Base-by-base conservation (phyloP, 805 yeast genomes). In the Yamadazyma sp. region DNA sequence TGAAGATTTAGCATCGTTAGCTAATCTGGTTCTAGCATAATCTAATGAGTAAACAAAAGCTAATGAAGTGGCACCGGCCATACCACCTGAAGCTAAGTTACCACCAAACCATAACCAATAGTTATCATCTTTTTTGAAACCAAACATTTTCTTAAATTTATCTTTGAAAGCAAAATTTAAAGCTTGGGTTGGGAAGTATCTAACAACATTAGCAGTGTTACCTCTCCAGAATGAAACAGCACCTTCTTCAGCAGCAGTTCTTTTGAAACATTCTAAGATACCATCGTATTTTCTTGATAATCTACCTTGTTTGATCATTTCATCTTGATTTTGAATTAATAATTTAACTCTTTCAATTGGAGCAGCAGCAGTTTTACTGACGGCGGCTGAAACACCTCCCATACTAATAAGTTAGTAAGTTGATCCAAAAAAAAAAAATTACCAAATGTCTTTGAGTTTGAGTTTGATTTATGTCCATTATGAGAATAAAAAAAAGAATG, bases 361-460 rank as follows among this genome's bases (percentile, higher is more conserved):
- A 58, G 96, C 94, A 60, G 96, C 96, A 49, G 94, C 96, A 49
- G 96, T 88, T 82, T 88, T 88, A 55, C 96, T 84, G 74, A 88
- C 89, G 62, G 96, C 96, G 75, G 96, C 96, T 75, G 96, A 87
- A 56, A 88, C 94, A 87, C 96, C 96, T 74, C 96, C 96, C 96
- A 89, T 87, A 8, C n/a, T n/a, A n/a, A n/a, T n/a, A n/a, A n/a
- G n/a, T n/a, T n/a, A n/a, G n/a, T n/a, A n/a, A n/a, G n/a, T n/a
- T n/a, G n/a, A n/a, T n/a, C n/a, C n/a, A n/a, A n/a, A n/a, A n/a
- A n/a, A n/a, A n/a, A n/a, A n/a, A n/a, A n/a, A n/a, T n/a, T n/a
- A n/a, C 73, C n/a, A n/a, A n/a, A n/a, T n/a, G n/a, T n/a, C n/a
- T n/a, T n/a, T n/a, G n/a, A n/a, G n/a, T n/a, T n/a, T n/a, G n/a